Evolutionary conservation across 257 asterid genomes (phyloP), one percentile per base, ranked within the genome.

Genomic region (Lantana camara): DNA sequence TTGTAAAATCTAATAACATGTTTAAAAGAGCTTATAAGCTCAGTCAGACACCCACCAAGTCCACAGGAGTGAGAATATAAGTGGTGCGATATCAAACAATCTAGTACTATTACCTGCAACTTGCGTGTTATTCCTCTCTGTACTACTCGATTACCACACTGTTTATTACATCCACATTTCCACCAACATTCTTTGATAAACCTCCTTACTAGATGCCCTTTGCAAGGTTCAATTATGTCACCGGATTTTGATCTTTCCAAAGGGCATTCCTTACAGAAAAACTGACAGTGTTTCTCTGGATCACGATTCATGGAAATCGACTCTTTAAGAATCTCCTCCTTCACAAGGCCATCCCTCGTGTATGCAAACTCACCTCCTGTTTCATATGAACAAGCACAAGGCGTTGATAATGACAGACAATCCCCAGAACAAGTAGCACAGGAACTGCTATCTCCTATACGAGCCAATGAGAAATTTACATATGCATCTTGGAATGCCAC

Each of bases 171-270:
- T 37, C 97, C 99, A 73, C 99, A 94, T 72, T 88, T 90, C 77
- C 70, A 82, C 99, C 97, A 94, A 66, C 99, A 94, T 75, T 94
- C 99, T 71, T 88, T 90, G 50, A 94, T 82, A 73, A 94, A 90
- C 64, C 64, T 86, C 73, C 96, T 80, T 52, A 83, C 81, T 47
- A 94, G 66, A 86, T 94, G 99, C 55, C 99, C 99, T 79, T 82
- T 86, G 89, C 99, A 94, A 22, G 89, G 82, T 61, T 84, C 96
- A 42, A 73, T 60, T 22, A 66, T 54, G 59, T 63, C 88, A 60
- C 79, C 86, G 15, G 70, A 37, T 68, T 83, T 94, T 48, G 91
- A 80, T 82, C 92, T 84, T 73, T 90, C 96, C 60, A 88, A 53
- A n/a, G 99, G 99, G 66, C 99, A 94, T 70, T 80, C 85, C 66